These are phyloP conservation scores for Canariomyces notabilis DNA, from an alignment of 2,329 filamentous ascomycete genomes.

Conservation along the genomic window DNA sequence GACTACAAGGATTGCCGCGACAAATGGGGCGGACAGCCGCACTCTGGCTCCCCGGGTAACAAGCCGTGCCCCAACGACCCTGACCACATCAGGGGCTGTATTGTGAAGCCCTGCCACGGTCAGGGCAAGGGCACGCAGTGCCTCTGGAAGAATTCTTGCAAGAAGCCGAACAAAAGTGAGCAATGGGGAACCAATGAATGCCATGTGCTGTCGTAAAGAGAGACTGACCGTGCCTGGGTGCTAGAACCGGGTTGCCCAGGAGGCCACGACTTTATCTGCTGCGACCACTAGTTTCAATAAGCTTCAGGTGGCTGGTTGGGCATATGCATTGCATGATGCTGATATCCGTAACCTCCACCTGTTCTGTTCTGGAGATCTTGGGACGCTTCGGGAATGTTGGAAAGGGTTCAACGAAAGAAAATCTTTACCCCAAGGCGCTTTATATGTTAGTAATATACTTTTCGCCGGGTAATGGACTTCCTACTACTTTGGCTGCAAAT, in stretches of 20 bases:
- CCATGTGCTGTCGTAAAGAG: background rate
- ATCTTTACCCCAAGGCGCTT: no score
- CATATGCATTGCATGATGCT: no score
- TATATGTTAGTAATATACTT: no score
- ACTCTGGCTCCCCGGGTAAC: conserved; percentile 9
- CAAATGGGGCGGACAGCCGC: conserved; percentile 12
- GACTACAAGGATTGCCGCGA: conserved; percentile 6
- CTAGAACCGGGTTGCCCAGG: conserved; percentile 10
- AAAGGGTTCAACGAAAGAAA: no score
- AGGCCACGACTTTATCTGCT: conserved; percentile 10
- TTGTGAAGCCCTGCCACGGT: conserved; percentile 11
- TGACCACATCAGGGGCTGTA: conserved; percentile 12
- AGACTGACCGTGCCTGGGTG: background rate
- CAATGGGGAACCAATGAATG: background rate
- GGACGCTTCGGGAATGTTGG: no score
- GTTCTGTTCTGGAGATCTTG: no score
- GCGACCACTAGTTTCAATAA: no score
- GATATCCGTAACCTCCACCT: no score
- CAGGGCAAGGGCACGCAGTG: conserved; percentile 7
- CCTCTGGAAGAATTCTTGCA: conserved; percentile 14
- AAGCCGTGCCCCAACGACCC: conserved; percentile 13
- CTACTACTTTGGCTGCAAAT: no score
- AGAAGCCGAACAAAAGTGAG: background rate
- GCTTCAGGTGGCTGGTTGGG: no score
- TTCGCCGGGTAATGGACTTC: no score